Evolutionary conservation across 257 asterid genomes (phyloP), one percentile per base, ranked within the genome.

Genomic region (Nicotiana otophora): DNA sequence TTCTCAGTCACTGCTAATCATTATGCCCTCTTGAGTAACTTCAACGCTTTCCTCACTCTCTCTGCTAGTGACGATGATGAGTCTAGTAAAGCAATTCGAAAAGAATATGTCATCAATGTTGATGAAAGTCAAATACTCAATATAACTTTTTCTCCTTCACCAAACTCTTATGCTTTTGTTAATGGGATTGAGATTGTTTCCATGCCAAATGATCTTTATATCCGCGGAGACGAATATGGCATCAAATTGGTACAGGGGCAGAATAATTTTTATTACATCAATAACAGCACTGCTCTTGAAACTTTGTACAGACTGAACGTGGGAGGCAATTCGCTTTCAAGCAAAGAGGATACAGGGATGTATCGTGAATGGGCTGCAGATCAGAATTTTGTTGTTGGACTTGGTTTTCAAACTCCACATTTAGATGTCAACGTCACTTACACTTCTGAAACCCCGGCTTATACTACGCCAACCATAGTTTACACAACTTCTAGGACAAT

Each of bases 121-220:
- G 54, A 77, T 4, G 87, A 74, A 8, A 30, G 20, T 33, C 90
- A 87, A 30, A 31, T 31, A 55, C 83, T 89, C 5, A 70, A 81
- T 10, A 1, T 92, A 0, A 88, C 92, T 12, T 90, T 92, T 69
- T 58, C 81, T 14, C 93, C 94, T 0, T 46, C 85, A 19, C 60
- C 82, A 5, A 66, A 86, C 17, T 90, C 97, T 0, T 84, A 34
- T 23, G 91, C 94, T 9, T 91, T 93, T 53, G 76, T 93, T 14
- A 93, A 91, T 55, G 97, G 95, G 53, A 87, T 93, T 1, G 96
- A 91, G 72, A 85, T 93, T 4, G 90, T 93, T n/a, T 88, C 96
- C 1, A 70, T 86, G 15, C 93, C 94, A 0, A 65, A 87, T 3
- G 19, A n/a, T 6, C 90, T 89, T 66, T 91, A 89, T 84, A 84